Base-by-base conservation (phyloP, 768 basidiomycete genomes). In the Russula griseocarnosa region DNA sequence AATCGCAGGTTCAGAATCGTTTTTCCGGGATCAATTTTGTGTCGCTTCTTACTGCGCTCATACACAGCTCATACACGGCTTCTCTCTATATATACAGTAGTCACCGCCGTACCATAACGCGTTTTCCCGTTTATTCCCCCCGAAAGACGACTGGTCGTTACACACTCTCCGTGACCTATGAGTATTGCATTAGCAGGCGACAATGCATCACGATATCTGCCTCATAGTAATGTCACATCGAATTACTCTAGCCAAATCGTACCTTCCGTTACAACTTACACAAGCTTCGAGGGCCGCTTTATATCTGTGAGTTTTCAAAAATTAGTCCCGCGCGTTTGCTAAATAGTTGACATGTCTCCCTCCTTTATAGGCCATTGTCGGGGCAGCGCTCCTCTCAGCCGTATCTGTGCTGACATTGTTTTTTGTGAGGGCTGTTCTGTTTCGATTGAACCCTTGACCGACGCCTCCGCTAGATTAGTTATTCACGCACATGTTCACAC, bases 331-430 rank as follows among this genome's bases (percentile, higher is more conserved):
- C 34, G 18, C 26, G 6, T 14, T 38, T 47, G 28, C 36, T 40
- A 3, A 13, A 16, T 54, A 10, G 3, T n/a, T 55, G 59, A 47
- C 53, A 9, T 32, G 16, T n/a, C 36, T 13, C 18, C 24, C 16
- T 38, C 8, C n/a, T 18, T 3, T 46, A 22, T 51, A 74, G 74
- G 62, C 53, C 34, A 67, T 74, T 49, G 70, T 73, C 2, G 61
- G 65, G 5, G 72, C 73, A 5, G 71, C 70, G 3, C 66, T 63
- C 3, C 63, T 75, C 32, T 75, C 74, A 3, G 65, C 68, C 1
- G n/a, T 70, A 5, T 72, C 74, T 0, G 72, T 74, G 14, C 13
- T 73, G 26, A 51, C 63, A 2, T 61, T 72, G 3, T 32, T 71
- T 47, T 47, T 51, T 36, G 74, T 74, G 50, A 50, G 71, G 44